These are phyloP conservation scores for Plenodomus tracheiphilus DNA, from an alignment of 2,329 filamentous ascomycete genomes.

Conservation along the genomic window DNA sequence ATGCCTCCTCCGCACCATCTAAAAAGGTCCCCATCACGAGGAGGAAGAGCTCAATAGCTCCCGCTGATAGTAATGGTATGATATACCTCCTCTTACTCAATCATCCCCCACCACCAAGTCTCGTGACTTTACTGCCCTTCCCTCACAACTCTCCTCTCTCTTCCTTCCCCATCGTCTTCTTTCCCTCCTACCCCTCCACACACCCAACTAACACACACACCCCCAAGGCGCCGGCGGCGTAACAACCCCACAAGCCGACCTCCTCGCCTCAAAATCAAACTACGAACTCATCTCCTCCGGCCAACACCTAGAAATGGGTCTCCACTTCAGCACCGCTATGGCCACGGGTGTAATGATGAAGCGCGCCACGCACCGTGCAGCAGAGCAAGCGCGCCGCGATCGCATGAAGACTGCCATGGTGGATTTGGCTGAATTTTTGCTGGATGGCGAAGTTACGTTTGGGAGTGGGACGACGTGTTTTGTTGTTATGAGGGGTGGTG, in stretches of 20 bases:
- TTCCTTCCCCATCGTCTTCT: background rate
- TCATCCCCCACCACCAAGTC: background rate
- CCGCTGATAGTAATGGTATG: conserved; percentile 29
- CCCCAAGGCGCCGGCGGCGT: conserved; percentile 26
- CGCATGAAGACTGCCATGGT: conserved; percentile 39
- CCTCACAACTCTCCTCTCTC: too few species aligned
- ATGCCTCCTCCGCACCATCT: conserved; percentile 25
- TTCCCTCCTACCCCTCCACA: too few species aligned
- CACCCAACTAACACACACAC: background rate
- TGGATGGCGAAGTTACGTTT: conserved; percentile 38
- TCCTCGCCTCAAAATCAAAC: conserved; percentile 34
- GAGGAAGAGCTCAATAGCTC: conserved; percentile 21
- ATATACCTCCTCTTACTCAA: too few species aligned
- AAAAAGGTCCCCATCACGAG: conserved; percentile 31
- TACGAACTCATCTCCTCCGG: conserved; percentile 36
- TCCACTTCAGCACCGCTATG: conserved; percentile 39
- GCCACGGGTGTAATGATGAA: conserved; percentile 40
- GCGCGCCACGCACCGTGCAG: conserved; percentile 35
- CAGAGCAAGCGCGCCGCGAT: conserved; percentile 37
- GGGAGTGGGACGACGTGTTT: conserved; percentile 36
- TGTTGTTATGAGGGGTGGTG: conserved; percentile 29
- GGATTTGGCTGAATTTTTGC: conserved; percentile 31
- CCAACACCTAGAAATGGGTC: conserved; percentile 36
- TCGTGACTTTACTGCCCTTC: conserved; percentile 11
- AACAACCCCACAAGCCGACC: conserved; percentile 31